Percentiles rank a stretch among this genome's conserved stretches.
Evolutionary conservation across 192 early-diverging fungal genomes (phyloP).

Genomic region (Paraglomus occultum): DNA sequence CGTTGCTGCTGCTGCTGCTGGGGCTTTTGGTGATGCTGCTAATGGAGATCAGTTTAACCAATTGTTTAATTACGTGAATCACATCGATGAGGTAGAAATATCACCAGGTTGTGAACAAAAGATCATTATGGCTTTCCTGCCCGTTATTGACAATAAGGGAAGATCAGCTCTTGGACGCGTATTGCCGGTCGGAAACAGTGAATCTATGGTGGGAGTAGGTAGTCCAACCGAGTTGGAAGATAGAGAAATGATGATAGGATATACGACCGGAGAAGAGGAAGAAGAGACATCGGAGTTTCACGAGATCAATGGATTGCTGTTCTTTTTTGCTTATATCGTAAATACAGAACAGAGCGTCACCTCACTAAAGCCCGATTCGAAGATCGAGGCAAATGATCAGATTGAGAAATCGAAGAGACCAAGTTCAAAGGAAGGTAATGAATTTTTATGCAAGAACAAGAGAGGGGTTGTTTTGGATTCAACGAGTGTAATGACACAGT

Average conservation of each 20-base stretch:
- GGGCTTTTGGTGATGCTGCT: conserved; percentile 36
- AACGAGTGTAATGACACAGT: neutral
- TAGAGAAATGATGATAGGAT: conserved; percentile 6
- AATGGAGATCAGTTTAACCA: conserved; percentile 78
- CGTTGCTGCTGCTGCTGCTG: conserved; percentile 55
- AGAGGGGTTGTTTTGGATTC: neutral
- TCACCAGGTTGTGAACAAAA: conserved; percentile 62
- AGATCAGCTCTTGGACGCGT: neutral
- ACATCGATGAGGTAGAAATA: conserved; percentile 68
- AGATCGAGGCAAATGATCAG: no score
- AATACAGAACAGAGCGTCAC: neutral
- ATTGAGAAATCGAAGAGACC: neutral
- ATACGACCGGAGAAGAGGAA: conserved; percentile 35
- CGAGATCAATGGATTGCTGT: conserved; percentile 80
- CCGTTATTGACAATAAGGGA: conserved; percentile 39
- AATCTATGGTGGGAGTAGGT: conserved; percentile 32
- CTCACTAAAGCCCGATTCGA: neutral
- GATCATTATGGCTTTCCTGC: conserved; percentile 81
- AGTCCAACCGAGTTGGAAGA: conserved; percentile 34
- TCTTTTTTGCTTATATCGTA: conserved; percentile 72
- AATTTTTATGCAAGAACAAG: neutral
- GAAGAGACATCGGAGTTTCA: conserved; percentile 61
- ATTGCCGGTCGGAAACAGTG: conserved; percentile 31
- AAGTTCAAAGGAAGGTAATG: neutral
- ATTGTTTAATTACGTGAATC: conserved; percentile 90